These are phyloP conservation scores for Stachybotrys elegans DNA, from an alignment of 2,329 filamentous ascomycete species.

Conservation along the genomic window DNA sequence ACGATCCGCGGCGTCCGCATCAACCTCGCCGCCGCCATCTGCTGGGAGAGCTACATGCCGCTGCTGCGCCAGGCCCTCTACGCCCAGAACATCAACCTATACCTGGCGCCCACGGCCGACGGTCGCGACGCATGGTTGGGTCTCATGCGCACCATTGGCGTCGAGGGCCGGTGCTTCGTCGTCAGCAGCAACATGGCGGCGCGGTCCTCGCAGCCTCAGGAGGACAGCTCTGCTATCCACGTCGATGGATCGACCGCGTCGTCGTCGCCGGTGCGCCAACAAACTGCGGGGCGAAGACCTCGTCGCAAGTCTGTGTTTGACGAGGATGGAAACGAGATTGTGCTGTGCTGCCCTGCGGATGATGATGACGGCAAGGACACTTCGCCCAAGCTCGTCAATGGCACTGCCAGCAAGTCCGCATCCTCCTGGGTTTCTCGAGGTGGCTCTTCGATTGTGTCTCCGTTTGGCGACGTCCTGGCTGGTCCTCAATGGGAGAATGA, in stretches of 20 bases:
- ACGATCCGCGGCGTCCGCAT: constrained; percentile 73
- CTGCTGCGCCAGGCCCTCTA: constrained; percentile 79
- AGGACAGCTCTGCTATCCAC: constrained; percentile 33
- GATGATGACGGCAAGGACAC: constrained; percentile 11
- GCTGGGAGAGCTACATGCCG: constrained; percentile 98
- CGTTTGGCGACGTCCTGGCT: constrained; percentile 71
- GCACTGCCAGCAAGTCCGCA: constrained; percentile 6
- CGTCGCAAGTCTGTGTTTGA: constrained; percentile 40
- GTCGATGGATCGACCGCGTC: constrained; percentile 42
- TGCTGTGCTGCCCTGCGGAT: constrained; percentile 30
- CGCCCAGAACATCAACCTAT: constrained; percentile 85
- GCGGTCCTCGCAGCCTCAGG: constrained; percentile 21
- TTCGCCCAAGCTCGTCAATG: background rate
- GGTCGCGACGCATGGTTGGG: constrained; percentile 74
- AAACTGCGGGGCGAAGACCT: constrained; percentile 13
- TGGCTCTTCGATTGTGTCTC: constrained; percentile 77
- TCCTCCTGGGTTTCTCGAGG: constrained; percentile 60
- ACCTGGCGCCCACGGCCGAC: constrained; percentile 87
- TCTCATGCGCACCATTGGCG: constrained; percentile 75
- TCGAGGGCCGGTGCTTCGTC: constrained; percentile 81
- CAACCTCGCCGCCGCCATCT: constrained; percentile 82
- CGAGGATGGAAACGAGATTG: constrained; percentile 52
- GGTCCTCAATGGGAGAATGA: constrained; percentile 82
- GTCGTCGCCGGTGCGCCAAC: constrained; percentile 10
- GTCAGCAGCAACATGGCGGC: constrained; percentile 82